Evolutionary conservation across 1,139 yeast genomes (phyloP), one percentile per base, ranked within the genome.

Genomic region (Petasospora fabianii): DNA sequence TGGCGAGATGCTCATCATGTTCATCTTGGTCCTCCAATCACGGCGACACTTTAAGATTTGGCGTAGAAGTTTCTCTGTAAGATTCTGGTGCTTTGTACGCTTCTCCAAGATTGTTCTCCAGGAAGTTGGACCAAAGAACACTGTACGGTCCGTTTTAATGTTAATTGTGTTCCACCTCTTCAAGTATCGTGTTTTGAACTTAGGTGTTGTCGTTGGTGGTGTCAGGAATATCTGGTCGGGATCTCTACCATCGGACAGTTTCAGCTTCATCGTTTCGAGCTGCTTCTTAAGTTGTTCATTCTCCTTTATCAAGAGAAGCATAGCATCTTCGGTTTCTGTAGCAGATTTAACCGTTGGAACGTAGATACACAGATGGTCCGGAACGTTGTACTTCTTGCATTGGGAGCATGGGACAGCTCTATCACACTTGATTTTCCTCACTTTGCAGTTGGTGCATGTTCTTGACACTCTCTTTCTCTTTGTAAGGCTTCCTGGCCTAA

Each of bases 371-470:
- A 54, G 32, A 24, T 53, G 51, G 2, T 46, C 47, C 0, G 59
- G 54, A 12, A 54, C 48, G 7, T 41, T 37, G 36, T 51, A 51
- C 34, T 43, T 50, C 21, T 46, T 36, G 44, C 64, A 60, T 2
- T 58, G 46, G 6, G 55, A 35, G 24, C 63, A 60, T 3, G 63
- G 62, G 27, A 46, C 51, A 11, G 43, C 48, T 31, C 56, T 56
- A 32, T 60, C 61, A 44, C 63, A 59, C 28, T 58, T 58, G 20
- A 55, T 45, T 42, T 60, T 58, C 18, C 59, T 44, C 7, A 51
- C 22, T 8, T 57, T 50, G 42, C 64, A 58, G 17, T 54, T 54
- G n/a, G 56, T 43, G 40, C 63, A 50, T 3, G 58, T 42, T 41
- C 57, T 42, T 27, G 49, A 35, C 34, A 55, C 33, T 39, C 63